phyloP scores from a whole-genome alignment of 805 yeast genomes.

The Ogataea corticis region DNA sequence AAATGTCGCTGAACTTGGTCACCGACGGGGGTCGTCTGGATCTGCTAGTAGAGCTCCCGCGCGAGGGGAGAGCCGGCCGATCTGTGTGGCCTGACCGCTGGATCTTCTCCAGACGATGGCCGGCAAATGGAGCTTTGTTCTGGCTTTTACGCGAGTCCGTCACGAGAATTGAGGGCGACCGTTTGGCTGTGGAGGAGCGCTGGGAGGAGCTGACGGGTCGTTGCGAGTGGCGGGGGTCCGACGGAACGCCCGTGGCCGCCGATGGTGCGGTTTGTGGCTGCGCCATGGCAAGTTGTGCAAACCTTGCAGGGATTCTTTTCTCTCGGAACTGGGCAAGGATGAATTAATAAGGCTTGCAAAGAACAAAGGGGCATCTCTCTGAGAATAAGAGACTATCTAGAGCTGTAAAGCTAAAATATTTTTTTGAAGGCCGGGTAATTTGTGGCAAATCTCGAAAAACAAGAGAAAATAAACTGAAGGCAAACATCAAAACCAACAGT shows the following conservation, averaged over 20 bases:
- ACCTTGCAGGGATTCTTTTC: no score
- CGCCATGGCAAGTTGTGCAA: background rate
- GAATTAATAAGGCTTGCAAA: no score
- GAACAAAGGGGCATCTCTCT: no score
- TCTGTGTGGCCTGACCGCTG: conserved; percentile 20
- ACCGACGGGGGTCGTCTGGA: conserved; percentile 25
- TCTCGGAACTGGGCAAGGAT: no score
- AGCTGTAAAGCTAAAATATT: no score
- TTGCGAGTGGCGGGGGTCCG: background rate
- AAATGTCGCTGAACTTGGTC: conserved; percentile 67
- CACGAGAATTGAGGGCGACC: conserved; percentile 92
- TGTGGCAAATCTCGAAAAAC: no score
- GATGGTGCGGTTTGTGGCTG: background rate
- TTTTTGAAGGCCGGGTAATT: no score
- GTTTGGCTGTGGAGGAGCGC: conserved; percentile 56
- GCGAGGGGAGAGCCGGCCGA: conserved; percentile 14
- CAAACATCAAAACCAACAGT: no score
- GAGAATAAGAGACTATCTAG: no score
- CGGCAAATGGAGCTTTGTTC: conserved; percentile 76
- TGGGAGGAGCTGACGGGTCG: background rate
- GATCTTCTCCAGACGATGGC: conserved; percentile 41
- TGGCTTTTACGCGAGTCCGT: conserved; percentile 75
- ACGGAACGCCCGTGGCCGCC: background rate
- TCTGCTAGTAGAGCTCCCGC: conserved; percentile 13
- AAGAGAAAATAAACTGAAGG: no score